These are phyloP conservation scores for Exophiala xenobiotica DNA, from an alignment of 2,329 filamentous ascomycete species.

Conservation along the genomic window DNA sequence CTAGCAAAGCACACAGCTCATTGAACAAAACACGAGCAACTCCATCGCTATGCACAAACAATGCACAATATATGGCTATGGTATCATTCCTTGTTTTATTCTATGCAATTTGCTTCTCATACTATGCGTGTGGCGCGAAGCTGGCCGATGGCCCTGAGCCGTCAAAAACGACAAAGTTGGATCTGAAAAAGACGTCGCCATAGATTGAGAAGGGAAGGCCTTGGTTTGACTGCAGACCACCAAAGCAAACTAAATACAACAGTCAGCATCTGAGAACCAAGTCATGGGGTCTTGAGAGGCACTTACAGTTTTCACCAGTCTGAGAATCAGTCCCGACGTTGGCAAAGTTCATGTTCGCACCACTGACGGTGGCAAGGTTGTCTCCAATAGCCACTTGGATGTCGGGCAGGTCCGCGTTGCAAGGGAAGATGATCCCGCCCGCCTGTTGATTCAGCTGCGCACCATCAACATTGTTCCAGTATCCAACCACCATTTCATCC, in stretches of 20 bases:
- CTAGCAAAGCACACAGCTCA: not conserved
- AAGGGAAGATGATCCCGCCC: constrained; percentile 60
- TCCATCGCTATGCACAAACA: not conserved
- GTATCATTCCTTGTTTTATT: not conserved
- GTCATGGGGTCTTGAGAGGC: not conserved
- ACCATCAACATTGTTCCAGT: constrained; percentile 58
- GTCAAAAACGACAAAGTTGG: constrained; percentile 61
- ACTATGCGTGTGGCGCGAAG: constrained; percentile 46
- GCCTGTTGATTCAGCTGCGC: constrained; percentile 47
- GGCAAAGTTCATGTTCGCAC: constrained; percentile 57
- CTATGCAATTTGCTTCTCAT: constrained; percentile 1
- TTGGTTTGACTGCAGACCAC: constrained; percentile 59
- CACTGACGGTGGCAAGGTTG: constrained; percentile 54
- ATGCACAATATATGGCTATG: not conserved
- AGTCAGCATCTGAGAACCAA: constrained; percentile 20
- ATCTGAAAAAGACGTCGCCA: constrained; percentile 62
- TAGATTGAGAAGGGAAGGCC: constrained; percentile 57
- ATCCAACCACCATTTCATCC: constrained; percentile 55
- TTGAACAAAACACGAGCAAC: not conserved
- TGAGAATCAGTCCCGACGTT: constrained; percentile 46
- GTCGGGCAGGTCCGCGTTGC: constrained; percentile 53
- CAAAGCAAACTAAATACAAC: constrained; percentile 50
- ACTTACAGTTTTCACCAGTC: constrained; percentile 42
- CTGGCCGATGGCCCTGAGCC: constrained; percentile 53
- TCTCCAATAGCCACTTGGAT: constrained; percentile 56